Percentiles rank a stretch among this genome's conserved stretches.
phyloP scores from a whole-genome alignment of 257 asterid genomes.

The Verbena officinalis region DNA sequence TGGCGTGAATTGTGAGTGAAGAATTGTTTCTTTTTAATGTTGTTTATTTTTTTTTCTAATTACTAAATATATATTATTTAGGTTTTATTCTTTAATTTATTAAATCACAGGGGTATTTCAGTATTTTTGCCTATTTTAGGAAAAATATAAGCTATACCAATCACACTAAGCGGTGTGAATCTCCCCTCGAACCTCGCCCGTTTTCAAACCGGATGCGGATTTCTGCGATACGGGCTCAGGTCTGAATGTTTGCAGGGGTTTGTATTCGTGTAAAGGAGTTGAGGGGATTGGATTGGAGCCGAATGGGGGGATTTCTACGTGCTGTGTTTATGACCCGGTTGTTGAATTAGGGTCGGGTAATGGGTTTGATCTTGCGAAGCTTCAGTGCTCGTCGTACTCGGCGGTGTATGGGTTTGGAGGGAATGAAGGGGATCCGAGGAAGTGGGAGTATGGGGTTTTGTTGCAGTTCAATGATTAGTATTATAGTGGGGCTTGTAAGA shows the following conservation, averaged over 20 bases:
- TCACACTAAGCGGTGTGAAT: too few relatives aligned
- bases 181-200: conserved; percentile 59
- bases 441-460: conserved; percentile 70
- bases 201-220: conserved; percentile 53
- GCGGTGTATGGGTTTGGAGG: conserved; percentile 73
- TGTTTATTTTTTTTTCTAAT: too few relatives aligned
- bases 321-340: conserved; percentile 62
- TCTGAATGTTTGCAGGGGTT: conserved; percentile 53
- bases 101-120: too few relatives aligned
- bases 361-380: conserved; percentile 70
- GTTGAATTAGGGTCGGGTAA: conserved; percentile 39
- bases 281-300: conserved; percentile 66
- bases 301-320: conserved; percentile 52
- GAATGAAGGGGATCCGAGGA: conserved; percentile 72
- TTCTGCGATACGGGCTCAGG: conserved; percentile 67
- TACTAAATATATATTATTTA: too few relatives aligned
- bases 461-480: conserved; percentile 48
- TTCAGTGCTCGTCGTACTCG: conserved; percentile 72
- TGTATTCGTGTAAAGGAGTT: conserved; percentile 59
- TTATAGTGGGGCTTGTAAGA: conserved; percentile 44
- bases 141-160: too few relatives aligned
- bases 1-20: too few relatives aligned
- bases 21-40: too few relatives aligned
- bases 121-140: too few relatives aligned
- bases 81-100: too few relatives aligned